Conservation (phyloP, 306 rosid genomes). For the Prosopis cineraria region DNA sequence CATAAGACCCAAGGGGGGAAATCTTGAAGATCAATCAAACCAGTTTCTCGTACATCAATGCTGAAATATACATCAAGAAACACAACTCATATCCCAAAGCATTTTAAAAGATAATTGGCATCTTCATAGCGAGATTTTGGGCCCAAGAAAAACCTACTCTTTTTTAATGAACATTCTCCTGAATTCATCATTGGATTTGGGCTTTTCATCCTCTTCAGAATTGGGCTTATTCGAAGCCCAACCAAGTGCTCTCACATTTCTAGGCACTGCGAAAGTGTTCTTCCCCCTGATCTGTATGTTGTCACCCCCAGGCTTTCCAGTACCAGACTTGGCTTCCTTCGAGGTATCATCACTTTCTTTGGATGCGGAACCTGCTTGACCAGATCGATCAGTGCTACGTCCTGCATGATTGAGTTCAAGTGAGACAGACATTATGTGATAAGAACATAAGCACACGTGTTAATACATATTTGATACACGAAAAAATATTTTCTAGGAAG, state of each 20-base stretch:
- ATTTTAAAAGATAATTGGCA: neutral
- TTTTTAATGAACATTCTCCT: slow-evolving; percentile 68
- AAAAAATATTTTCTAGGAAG: too few species aligned
- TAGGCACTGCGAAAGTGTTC: slow-evolving; percentile 85
- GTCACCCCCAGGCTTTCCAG: slow-evolving; percentile 49
- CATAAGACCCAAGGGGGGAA: neutral
- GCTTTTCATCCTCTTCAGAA: slow-evolving; percentile 60
- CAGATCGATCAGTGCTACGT: slow-evolving; percentile 34
- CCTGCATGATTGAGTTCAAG: slow-evolving; percentile 38
- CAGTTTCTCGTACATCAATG: neutral
- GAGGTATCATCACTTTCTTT: slow-evolving; percentile 47
- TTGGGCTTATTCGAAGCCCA: slow-evolving; percentile 54
- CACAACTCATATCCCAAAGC: slow-evolving; percentile 9
- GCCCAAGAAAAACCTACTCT: slow-evolving; percentile 23
- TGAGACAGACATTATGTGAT: neutral
- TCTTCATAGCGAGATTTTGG: neutral
- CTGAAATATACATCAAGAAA: neutral
- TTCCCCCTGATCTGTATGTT: slow-evolving; percentile 64
- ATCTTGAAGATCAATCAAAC: slow-evolving; percentile 15
- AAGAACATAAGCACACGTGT: slow-evolving; percentile 26
- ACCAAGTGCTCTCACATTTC: slow-evolving; percentile 69
- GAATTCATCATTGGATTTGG: slow-evolving; percentile 90
- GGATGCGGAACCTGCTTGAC: slow-evolving; percentile 42
- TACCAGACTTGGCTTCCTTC: slow-evolving; percentile 39
- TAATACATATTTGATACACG: too few species aligned